Base-by-base conservation (phyloP, 2,329 filamentous ascomycete genomes). In the Colletotrichum sp. region DNA sequence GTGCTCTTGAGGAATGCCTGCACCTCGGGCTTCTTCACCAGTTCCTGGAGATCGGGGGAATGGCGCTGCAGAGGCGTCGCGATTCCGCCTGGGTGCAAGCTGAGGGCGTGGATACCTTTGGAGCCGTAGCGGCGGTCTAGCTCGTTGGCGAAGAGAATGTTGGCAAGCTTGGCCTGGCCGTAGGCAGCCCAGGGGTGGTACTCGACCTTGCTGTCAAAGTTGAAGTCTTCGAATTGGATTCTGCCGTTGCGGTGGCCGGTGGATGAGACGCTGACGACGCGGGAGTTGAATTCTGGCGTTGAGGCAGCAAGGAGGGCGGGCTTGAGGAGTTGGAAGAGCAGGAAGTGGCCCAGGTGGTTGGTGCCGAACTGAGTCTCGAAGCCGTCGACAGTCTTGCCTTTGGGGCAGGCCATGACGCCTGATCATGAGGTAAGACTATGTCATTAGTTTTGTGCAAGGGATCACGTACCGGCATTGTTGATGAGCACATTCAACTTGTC, bases 271-370 rank as follows among this genome's bases (percentile, higher is more conserved):
- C 82, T 80, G 61, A 92, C 83, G 3, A 91, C 86, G 3, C 90
- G 85, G 1, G 86, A 89, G 7, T 84, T 79, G 56, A 74, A 74
- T 1, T 58, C 58, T 13, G 71, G 58, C 6, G 75, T 76, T 2
- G 74, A 67, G 39, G 76, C 66, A 30, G 74, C 76, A n/a, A 77
- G 70, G 3, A 77, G 74, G 15, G 69, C 56, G 18, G 76, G 69
- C 32, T 76, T 77, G 12, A 77, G 55, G 27, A 77, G 76, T 6
- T 77, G 68, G 28, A 72, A 76, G 16, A 91, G 84, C 0, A 91
- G 84, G 81, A 91, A 91, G 77, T 91, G 88, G 10, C 82, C 85
- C 3, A 92, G 81, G 78, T 91, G 86, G 79, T 91, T 91, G 8
- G 85, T 87, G 39, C 85, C 89, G 74, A 91, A 88, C 71, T 91